A percentile compares a stretch with the other conserved stretches of the same genome.
Conservation (phyloP, 768 basidiomycete species). For the Agaricus subrufescens region DNA sequence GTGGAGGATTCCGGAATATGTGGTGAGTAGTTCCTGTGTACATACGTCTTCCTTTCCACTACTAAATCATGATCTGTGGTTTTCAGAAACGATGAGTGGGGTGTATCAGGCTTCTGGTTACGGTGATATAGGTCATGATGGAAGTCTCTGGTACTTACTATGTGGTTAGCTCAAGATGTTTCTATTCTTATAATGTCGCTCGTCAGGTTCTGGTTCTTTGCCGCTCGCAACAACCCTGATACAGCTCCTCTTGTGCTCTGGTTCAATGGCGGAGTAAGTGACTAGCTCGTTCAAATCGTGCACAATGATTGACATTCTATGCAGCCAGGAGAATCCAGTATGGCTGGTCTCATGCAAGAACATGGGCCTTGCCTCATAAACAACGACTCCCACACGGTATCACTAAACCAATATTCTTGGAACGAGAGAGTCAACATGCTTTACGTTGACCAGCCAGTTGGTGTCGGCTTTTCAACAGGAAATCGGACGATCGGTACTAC, state of each 20-base stretch:
- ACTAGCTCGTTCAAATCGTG: neutral
- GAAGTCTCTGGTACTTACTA: slow-evolving; percentile 49
- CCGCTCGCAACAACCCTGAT: slow-evolving; percentile 51
- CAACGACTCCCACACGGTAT: slow-evolving; percentile 46
- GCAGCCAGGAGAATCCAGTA: slow-evolving; percentile 51
- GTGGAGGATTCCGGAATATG: slow-evolving; percentile 61
- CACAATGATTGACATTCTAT: neutral
- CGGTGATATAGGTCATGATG: slow-evolving; percentile 47
- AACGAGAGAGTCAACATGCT: slow-evolving; percentile 52
- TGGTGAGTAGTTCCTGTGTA: slow-evolving; percentile 25
- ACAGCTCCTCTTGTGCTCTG: slow-evolving; percentile 61
- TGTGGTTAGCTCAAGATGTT: neutral
- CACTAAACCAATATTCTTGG: slow-evolving; percentile 54
- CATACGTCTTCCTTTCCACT: neutral
- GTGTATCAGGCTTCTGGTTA: slow-evolving; percentile 63
- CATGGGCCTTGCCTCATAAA: slow-evolving; percentile 68
- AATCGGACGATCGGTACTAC: slow-evolving; percentile 45
- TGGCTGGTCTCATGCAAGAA: slow-evolving; percentile 70
- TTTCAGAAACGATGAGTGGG: slow-evolving; percentile 51
- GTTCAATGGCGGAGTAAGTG: slow-evolving; percentile 59
- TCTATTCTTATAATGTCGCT: neutral
- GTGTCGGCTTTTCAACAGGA: slow-evolving; percentile 60
- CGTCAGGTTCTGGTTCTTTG: slow-evolving; percentile 67
- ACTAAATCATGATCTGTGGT: neutral
- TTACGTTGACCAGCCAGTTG: slow-evolving; percentile 61